Base-by-base conservation (phyloP, 106 monocot genomes). In the Dioscorea zingiberensis region DNA sequence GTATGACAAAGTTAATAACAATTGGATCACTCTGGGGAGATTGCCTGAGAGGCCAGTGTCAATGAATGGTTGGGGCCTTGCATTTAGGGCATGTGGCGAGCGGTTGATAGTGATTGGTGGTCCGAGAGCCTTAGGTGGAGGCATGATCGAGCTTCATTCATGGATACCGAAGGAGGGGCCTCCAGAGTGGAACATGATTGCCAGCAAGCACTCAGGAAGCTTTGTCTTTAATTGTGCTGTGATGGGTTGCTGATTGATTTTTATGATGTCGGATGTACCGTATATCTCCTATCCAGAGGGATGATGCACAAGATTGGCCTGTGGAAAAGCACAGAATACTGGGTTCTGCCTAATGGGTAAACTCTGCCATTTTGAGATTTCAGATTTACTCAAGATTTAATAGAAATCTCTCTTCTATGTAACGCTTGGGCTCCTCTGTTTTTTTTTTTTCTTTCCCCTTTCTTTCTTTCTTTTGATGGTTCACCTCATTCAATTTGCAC, bases 41-140 rank as follows among this genome's bases (percentile, higher is more conserved):
- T 49, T 93, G 75, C 93, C 93, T 1, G 93, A 93, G 73, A 73
- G 93, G 71, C 80, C 93, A 13, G 83, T 71, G 25, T 85, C 88
- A 5, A 71, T 93, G 66, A 88, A 93, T 70, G 93, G 93, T 11
- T 88, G 88, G 93, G 93, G 93, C 17, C 72, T 93, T 63, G 93
- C 93, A 7, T 93, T 93, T 45, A 59, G 88, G 71, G 93, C 85
- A 2, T 93, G 93, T 59, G 88, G 93, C 21, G 88, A 93, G 2
- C 62, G 73, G 15, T 73, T 93, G 46, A 71, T 93, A 29, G 88
- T 90, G 27, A 86, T 90, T 62, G 90, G 90, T 56, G 90, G 90
- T 62, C 80, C 82, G 5, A 63, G 90, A 64, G 66, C 55, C 14
- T 60, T 73, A 26, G 76, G 77, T 55, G 85, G 80, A 16, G 90